A percentile compares a stretch with the other conserved stretches of the same genome.
These are phyloP conservation scores for Pseudogymnoascus sp. DNA, from an alignment of 2,329 filamentous ascomycete species.

Conservation along the genomic window DNA sequence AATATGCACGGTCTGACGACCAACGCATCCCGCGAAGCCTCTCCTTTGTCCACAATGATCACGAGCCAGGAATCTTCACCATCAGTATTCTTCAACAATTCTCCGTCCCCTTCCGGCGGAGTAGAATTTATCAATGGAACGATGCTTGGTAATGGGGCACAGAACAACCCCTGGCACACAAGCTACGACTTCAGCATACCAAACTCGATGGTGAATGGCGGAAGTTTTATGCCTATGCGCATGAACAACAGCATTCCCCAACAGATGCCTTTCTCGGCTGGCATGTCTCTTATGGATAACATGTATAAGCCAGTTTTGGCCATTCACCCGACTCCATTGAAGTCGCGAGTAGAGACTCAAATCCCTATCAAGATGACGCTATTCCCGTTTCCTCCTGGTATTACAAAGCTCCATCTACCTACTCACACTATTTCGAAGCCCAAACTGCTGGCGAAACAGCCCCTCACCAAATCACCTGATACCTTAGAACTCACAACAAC, in stretches of 20 bases:
- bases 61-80: constrained; percentile 49
- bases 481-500: constrained; percentile 73
- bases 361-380: constrained; percentile 81
- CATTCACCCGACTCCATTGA: constrained; percentile 62
- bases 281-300: constrained; percentile 20
- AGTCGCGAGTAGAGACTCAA: constrained; percentile 93
- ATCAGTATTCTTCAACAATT: constrained; percentile 38
- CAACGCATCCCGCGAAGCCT: constrained; percentile 43
- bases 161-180: constrained; percentile 31
- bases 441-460: constrained; percentile 73
- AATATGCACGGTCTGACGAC: constrained; percentile 44
- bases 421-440: constrained; percentile 90
- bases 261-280: constrained; percentile 20
- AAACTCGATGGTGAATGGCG: constrained; percentile 14
- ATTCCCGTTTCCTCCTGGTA: constrained; percentile 64
- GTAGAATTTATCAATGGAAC: constrained; percentile 33
- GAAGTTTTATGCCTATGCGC: constrained; percentile 20
- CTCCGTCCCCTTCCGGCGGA: constrained; percentile 39
- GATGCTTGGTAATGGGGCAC: constrained; percentile 22
- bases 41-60: constrained; percentile 46
- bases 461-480: constrained; percentile 59
- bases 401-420: constrained; percentile 78
- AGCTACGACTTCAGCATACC: constrained; percentile 17
- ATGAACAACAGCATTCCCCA: constrained; percentile 22
- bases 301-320: constrained; percentile 40